Percentiles rank a stretch among this genome's conserved stretches.
These are phyloP conservation scores for Xylaria telfairii DNA, from an alignment of 495 filamentous ascomycete species.

Conservation along the genomic window DNA sequence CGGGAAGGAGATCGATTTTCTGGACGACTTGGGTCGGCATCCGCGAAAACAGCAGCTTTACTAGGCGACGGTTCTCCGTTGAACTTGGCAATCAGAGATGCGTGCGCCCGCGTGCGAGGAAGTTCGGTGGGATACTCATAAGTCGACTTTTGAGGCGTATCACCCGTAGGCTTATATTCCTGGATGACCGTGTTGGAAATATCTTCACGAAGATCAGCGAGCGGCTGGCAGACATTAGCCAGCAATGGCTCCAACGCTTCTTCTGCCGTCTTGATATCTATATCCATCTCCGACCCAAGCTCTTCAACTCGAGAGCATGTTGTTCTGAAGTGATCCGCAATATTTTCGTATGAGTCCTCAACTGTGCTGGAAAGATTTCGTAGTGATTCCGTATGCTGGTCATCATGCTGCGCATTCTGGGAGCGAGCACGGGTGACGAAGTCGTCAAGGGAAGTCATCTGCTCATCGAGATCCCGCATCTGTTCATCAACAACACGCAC, in stretches of 20 bases:
- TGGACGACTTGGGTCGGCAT: slow-evolving; percentile 34
- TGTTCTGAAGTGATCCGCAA: slow-evolving; percentile 67
- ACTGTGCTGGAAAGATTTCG: slow-evolving; percentile 66
- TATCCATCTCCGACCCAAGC: slow-evolving; percentile 67
- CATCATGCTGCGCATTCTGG: slow-evolving; percentile 78
- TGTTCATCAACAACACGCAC: slow-evolving; percentile 89
- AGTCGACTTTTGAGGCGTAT: slow-evolving; percentile 77
- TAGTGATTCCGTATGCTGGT: slow-evolving; percentile 67
- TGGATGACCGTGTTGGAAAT: slow-evolving; percentile 66
- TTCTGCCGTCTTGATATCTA: slow-evolving; percentile 58
- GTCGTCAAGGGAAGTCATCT: slow-evolving; percentile 88
- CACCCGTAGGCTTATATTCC: slow-evolving; percentile 83
- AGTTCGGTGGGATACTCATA: slow-evolving; percentile 79
- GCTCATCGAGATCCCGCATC: slow-evolving; percentile 79
- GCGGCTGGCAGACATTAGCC: slow-evolving; percentile 67
- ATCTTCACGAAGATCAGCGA: slow-evolving; percentile 68
- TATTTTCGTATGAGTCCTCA: slow-evolving; percentile 70
- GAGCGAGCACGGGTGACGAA: slow-evolving; percentile 84
- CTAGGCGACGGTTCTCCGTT: slow-evolving; percentile 47
- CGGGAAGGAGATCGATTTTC: slow-evolving; percentile 38
- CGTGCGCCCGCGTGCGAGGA: slow-evolving; percentile 77
- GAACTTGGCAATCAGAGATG: slow-evolving; percentile 66
- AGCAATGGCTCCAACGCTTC: slow-evolving; percentile 64
- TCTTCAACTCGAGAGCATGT: slow-evolving; percentile 66
- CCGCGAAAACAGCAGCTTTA: slow-evolving; percentile 46